Evolutionary conservation across 305 asterid species (phyloP).

Genomic region (Solanum hybrid): DNA sequence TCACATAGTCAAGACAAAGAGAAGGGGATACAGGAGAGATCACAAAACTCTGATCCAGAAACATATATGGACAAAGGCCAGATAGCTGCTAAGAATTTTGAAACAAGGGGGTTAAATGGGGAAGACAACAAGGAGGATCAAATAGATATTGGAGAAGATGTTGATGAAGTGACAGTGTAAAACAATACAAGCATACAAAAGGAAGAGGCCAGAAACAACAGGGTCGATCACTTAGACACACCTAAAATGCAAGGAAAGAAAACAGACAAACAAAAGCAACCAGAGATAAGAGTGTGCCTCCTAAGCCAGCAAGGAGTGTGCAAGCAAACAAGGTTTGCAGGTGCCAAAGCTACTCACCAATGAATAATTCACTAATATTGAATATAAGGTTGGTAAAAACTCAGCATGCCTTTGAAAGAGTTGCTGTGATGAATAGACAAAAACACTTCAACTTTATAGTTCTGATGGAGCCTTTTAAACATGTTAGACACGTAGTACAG

Average conservation of each 20-base stretch:
- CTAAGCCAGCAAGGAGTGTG: background rate
- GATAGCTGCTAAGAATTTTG: background rate
- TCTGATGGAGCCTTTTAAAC: background rate
- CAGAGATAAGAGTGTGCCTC: background rate
- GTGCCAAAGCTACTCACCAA: background rate
- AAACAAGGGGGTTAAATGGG: background rate
- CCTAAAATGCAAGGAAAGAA: background rate
- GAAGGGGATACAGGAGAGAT: background rate
- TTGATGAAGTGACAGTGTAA: background rate
- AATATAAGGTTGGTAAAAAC: background rate
- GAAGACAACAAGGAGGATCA: background rate
- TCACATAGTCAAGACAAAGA: background rate
- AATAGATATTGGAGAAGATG: background rate
- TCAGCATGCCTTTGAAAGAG: background rate
- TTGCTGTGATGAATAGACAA: background rate
- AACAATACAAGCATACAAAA: background rate
- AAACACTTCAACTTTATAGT: background rate
- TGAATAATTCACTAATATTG: background rate
- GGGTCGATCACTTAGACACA: background rate
- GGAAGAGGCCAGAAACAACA: background rate
- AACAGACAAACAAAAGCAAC: background rate
- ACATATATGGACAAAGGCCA: background rate
- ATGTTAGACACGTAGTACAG: background rate
- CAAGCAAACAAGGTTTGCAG: background rate
- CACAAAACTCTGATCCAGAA: background rate